Base-by-base conservation (phyloP, 1,284 basidiomycete species). In the Ustilago loliicola region DNA sequence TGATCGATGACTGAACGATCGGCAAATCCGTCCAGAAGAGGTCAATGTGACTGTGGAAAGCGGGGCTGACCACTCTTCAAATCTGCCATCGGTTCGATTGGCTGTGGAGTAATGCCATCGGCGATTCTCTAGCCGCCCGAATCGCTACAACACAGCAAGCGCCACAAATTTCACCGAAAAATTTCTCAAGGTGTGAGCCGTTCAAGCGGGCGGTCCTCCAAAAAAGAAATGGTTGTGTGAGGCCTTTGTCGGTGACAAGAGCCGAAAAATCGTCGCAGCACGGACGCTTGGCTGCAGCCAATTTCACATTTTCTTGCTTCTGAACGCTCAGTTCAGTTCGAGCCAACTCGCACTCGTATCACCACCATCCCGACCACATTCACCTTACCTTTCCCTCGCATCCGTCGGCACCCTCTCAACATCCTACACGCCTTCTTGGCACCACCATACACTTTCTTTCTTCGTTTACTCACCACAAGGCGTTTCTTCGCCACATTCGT, bases 31-130 rank as follows among this genome's bases (percentile, higher is more conserved):
- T 17, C 15, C 17, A 3, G 13, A 38, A 15, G 36, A 38, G 15
- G 11, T 3, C n/a, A 6, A 4, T 21, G 17, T 21, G n/a, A 45
- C n/a, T 23, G 42, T 45, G 48, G 15, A 42, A 56, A 42, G 54
- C 54, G 54, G 38, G 38, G 54, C 27, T n/a, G 19, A 25, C 38
- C 54, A 56, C 23, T 56, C 36, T n/a, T n/a, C n/a, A n/a, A n/a
- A n/a, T n/a, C n/a, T n/a, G n/a, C n/a, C n/a, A n/a, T n/a, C n/a
- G n/a, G n/a, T n/a, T n/a, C n/a, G n/a, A n/a, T n/a, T n/a, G n/a
- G n/a, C n/a, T n/a, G n/a, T n/a, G 38, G 34, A 54, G 19, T 9
- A 25, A 47, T 7, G n/a, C n/a, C 45, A 47, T 47, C 45, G 45
- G 45, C n/a, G 45, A 47, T 47, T 6, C 17, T 21, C n/a, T 47